These are phyloP conservation scores for Ramicandelaber brevisporus DNA, from an alignment of 192 early-diverging fungal species.

Conservation along the genomic window DNA sequence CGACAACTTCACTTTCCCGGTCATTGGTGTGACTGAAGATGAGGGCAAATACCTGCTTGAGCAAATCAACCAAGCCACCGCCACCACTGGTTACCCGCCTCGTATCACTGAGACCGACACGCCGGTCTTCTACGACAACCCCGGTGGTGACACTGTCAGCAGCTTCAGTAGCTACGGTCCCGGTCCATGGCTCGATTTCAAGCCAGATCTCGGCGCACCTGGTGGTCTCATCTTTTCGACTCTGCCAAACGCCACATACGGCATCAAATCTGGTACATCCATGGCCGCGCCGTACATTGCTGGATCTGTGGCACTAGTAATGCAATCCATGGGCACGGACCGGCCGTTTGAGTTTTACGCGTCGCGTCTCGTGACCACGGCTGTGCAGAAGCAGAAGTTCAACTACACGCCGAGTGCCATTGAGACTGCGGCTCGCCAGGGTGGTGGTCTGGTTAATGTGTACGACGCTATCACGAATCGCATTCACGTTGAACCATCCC, in stretches of 20 bases:
- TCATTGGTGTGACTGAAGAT: constrained; percentile 9
- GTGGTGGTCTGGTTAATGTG: constrained; percentile 51
- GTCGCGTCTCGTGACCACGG: constrained; percentile 4
- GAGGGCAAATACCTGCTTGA: too few relatives aligned
- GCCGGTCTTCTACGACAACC: too few relatives aligned
- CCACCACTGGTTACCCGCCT: constrained; percentile 7
- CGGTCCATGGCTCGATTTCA: constrained; percentile 26
- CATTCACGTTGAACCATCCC: constrained; percentile 21
- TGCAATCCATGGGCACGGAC: constrained; percentile 18
- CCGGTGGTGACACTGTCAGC: constrained; percentile 21
- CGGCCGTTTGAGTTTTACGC: too few relatives aligned
- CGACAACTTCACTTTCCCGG: constrained; percentile 9
- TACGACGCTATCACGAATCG: constrained; percentile 25
- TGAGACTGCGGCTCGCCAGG: constrained; percentile 29
- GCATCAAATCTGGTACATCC: constrained; percentile 37
- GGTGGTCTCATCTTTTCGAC: constrained; percentile 44
- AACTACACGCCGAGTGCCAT: constrained; percentile 23
- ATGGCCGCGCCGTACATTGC: constrained; percentile 59
- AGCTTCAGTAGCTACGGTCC: constrained; percentile 36
- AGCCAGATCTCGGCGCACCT: constrained; percentile 32
- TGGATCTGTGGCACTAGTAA: constrained; percentile 35
- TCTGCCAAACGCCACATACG: constrained; percentile 16
- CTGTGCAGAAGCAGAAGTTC: constrained; percentile 11
- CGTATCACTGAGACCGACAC: constrained; percentile 6
- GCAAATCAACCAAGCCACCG: constrained; percentile 3